phyloP scores from a whole-genome alignment of 2,329 filamentous ascomycete genomes.

The Verticillium nonalfalfae region DNA sequence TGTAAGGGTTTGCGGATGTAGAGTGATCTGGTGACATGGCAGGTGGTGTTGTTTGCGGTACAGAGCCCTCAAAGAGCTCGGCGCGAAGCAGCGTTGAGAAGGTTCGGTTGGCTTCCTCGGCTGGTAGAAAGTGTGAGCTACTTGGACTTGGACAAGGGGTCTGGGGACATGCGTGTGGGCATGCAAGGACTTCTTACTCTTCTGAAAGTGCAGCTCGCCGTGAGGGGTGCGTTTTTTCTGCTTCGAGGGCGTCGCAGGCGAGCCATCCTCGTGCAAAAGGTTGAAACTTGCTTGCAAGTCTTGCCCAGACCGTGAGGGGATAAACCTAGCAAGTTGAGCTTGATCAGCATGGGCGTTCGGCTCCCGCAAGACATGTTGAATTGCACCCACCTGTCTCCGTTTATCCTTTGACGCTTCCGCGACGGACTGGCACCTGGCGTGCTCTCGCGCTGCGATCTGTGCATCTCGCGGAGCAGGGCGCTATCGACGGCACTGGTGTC shows the following conservation, averaged over 20 bases:
- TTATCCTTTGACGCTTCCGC: constrained; percentile 53
- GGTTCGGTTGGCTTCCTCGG: constrained; percentile 90
- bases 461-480: constrained; percentile 45
- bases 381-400: constrained; percentile 50
- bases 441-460: constrained; percentile 43
- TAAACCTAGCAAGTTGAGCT: constrained; percentile 59
- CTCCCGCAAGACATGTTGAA: constrained; percentile 6
- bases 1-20: constrained; percentile 41
- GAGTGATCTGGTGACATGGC: constrained; percentile 54
- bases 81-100: constrained; percentile 83
- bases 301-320: constrained; percentile 87
- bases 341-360: not conserved
- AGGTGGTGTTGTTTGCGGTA: constrained; percentile 72
- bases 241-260: constrained; percentile 83
- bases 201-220: constrained; percentile 90
- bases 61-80: constrained; percentile 85
- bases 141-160: not conserved
- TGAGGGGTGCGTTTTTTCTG: constrained; percentile 80
- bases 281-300: constrained; percentile 92
- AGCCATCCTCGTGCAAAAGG: constrained; percentile 85
- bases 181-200: constrained; percentile 51
- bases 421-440: constrained; percentile 48
- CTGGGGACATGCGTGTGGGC: not conserved
- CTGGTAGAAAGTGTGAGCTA: constrained; percentile 29
- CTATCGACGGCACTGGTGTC: constrained; percentile 44